These are phyloP conservation scores for Melastoma candidum DNA, from an alignment of 441 rosid genomes.

Conservation along the genomic window DNA sequence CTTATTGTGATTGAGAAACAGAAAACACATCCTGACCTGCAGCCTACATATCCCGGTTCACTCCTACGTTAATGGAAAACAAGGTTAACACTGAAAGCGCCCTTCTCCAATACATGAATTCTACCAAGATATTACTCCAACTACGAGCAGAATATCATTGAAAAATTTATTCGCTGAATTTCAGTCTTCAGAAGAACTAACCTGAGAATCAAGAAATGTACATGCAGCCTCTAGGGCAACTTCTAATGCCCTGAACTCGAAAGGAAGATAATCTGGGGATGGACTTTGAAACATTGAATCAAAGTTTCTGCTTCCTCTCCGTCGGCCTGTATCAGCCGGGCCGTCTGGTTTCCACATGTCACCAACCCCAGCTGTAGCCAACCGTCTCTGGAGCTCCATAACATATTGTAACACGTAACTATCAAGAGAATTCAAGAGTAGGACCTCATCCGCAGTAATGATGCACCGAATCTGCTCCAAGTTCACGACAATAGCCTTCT, in stretches of 20 bases:
- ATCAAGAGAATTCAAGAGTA: conserved; percentile 92
- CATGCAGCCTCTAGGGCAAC: conserved; percentile 96
- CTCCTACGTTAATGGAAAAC: too few species aligned
- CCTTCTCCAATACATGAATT: too few species aligned
- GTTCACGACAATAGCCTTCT: conserved; percentile 92
- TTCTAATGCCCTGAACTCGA: conserved; percentile 94
- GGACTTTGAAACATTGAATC: conserved; percentile 52
- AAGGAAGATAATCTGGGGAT: conserved; percentile 95
- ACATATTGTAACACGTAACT: conserved; percentile 93
- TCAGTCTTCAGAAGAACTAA: conserved; percentile 21
- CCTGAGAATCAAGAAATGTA: conserved; percentile 97
- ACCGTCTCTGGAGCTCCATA: conserved; percentile 82
- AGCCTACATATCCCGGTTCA: too few species aligned
- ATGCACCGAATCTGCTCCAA: conserved; percentile 96
- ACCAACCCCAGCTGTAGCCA: conserved; percentile 43
- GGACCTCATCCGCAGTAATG: conserved; percentile 93
- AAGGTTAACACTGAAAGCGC: too few species aligned
- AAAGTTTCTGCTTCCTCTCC: conserved; percentile 54
- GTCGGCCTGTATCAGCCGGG: conserved; percentile 32
- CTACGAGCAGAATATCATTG: neutral
- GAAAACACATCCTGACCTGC: too few species aligned
- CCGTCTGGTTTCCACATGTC: conserved; percentile 76
- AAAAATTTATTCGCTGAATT: neutral
- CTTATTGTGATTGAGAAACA: too few species aligned
- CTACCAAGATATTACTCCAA: too few species aligned